A percentile compares a stretch with the other conserved stretches of the same genome.
Conservation (phyloP, 1,139 yeast genomes). For the Magnusiomyces paraingens region DNA sequence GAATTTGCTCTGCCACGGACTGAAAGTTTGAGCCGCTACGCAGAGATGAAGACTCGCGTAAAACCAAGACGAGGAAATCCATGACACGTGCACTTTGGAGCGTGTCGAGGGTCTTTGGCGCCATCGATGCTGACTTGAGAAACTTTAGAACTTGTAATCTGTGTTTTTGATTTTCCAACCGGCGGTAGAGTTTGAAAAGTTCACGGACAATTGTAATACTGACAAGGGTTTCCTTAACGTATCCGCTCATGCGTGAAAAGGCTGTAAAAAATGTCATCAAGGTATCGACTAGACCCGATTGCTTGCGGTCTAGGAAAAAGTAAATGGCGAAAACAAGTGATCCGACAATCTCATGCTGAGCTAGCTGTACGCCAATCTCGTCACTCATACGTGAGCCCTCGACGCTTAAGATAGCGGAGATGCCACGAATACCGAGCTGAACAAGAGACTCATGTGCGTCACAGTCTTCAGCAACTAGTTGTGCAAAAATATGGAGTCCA, state of each 20-base stretch:
- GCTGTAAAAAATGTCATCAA: background rate
- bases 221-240: background rate
- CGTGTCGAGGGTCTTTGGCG: background rate
- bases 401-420: constrained; percentile 37
- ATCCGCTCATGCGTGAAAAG: background rate
- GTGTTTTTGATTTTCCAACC: background rate
- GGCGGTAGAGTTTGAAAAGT: background rate
- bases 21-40: background rate
- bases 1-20: background rate
- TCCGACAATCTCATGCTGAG: background rate
- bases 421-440: constrained; percentile 40
- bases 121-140: background rate
- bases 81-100: background rate
- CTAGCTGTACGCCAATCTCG: background rate
- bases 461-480: constrained; percentile 51
- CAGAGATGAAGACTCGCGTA: background rate
- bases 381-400: background rate
- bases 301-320: background rate
- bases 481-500: constrained; percentile 46
- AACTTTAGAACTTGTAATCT: background rate
- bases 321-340: background rate
- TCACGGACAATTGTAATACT: background rate
- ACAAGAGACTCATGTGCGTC: constrained; percentile 43
- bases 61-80: background rate
- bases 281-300: background rate